These are phyloP conservation scores for Cercospora citrullina DNA, from an alignment of 2,329 filamentous ascomycete genomes.

Conservation along the genomic window DNA sequence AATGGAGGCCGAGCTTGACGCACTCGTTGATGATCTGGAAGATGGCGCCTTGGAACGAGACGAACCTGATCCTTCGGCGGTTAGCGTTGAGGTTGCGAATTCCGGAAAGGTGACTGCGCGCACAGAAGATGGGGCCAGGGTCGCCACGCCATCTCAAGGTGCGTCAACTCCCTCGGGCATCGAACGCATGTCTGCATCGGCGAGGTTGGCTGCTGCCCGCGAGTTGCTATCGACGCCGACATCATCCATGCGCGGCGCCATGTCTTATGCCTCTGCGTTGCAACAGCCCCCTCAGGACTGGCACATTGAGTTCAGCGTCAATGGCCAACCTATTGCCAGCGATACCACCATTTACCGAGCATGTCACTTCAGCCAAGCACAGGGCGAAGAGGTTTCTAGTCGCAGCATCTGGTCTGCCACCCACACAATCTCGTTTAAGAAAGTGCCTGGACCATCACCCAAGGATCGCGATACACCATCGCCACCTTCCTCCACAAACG, in stretches of 20 bases:
- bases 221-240: conserved; percentile 50
- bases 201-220: conserved; percentile 37
- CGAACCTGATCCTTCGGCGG: conserved; percentile 79
- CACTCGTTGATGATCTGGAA: conserved; percentile 87
- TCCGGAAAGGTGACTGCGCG: conserved; percentile 86
- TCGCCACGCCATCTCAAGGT: conserved; percentile 74
- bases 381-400: conserved; percentile 64
- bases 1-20: conserved; percentile 65
- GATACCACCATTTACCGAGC: conserved; percentile 96
- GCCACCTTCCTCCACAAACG: conserved; percentile 56
- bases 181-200: conserved; percentile 36
- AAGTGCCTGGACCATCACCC: conserved; percentile 79
- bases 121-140: conserved; percentile 85
- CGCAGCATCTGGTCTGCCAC: conserved; percentile 87
- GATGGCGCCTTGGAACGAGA: conserved; percentile 76
- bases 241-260: conserved; percentile 54
- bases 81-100: conserved; percentile 85
- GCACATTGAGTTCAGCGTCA: conserved; percentile 94
- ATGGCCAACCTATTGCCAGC: conserved; percentile 78
- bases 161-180: conserved; percentile 39
- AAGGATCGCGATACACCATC: conserved; percentile 61
- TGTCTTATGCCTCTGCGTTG: conserved; percentile 82
- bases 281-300: conserved; percentile 84
- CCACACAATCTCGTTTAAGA: conserved; percentile 88
- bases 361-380: conserved; percentile 69